A percentile compares a stretch with the other conserved stretches of the same genome.
phyloP scores from a whole-genome alignment of 2,329 filamentous ascomycete genomes.

The Alternaria angustiovoidea region DNA sequence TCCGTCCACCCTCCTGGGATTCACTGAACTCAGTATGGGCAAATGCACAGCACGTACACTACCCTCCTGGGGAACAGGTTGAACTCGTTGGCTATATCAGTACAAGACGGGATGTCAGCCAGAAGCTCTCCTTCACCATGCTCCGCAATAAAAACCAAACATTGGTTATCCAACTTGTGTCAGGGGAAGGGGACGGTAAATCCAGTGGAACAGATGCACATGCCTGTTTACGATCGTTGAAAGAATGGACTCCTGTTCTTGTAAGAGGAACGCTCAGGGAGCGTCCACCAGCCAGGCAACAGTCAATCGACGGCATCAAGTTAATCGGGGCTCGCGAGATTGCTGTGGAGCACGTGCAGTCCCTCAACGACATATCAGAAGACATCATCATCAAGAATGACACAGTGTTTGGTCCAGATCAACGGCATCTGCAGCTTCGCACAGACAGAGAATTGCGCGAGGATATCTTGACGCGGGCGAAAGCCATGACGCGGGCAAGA shows the following conservation, averaged over 20 bases:
- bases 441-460: constrained; percentile 73
- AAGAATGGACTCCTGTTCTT: constrained; percentile 63
- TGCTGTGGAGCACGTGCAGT: constrained; percentile 67
- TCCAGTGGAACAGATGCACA: constrained; percentile 36
- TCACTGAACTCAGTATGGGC: constrained; percentile 50
- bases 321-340: constrained; percentile 63
- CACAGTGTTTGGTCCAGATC: constrained; percentile 75
- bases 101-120: constrained; percentile 71
- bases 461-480: constrained; percentile 74
- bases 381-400: constrained; percentile 79
- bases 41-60: constrained; percentile 11
- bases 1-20: constrained; percentile 21
- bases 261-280: constrained; percentile 60
- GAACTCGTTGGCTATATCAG: constrained; percentile 70
- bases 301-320: constrained; percentile 41
- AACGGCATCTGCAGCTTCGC: constrained; percentile 85
- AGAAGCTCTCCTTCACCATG: constrained; percentile 75
- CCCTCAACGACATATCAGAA: constrained; percentile 76
- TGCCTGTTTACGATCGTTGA: constrained; percentile 54
- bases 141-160: constrained; percentile 56
- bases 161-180: constrained; percentile 60
- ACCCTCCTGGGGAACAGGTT: constrained; percentile 11
- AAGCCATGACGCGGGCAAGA: constrained; percentile 63
- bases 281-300: constrained; percentile 49
- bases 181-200: constrained; percentile 46